Evolutionary conservation across 306 rosid genomes (phyloP).

Genomic region (Casuarina cunninghamiana): DNA sequence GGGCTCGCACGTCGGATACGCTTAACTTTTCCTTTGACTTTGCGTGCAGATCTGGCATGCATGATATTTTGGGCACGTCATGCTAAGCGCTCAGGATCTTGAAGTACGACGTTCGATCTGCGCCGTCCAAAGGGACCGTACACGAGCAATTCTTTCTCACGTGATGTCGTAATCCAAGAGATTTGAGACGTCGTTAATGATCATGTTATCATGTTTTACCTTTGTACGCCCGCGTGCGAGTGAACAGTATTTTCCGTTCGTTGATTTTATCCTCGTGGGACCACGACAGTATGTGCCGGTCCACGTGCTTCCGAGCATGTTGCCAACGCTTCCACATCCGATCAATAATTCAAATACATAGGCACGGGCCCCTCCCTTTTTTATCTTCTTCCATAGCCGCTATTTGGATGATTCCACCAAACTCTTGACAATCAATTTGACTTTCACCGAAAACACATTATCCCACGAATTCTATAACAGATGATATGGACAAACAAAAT

Average conservation of each 20-base stretch:
- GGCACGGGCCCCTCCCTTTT: no score
- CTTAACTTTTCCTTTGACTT: slow-evolving; percentile 23
- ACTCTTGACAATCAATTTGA: no score
- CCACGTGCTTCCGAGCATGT: slow-evolving; percentile 14
- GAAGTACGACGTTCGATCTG: slow-evolving; percentile 7
- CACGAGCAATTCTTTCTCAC: not conserved
- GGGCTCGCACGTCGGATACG: not conserved
- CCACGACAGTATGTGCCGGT: not conserved
- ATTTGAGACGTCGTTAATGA: slow-evolving; percentile 41
- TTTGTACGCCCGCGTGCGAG: slow-evolving; percentile 61
- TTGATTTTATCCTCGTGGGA: slow-evolving; percentile 25
- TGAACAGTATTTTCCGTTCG: slow-evolving; percentile 46
- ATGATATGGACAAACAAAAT: no score
- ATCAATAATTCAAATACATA: not conserved
- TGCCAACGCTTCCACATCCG: not conserved
- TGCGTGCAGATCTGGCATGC: slow-evolving; percentile 25
- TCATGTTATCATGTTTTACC: slow-evolving; percentile 53
- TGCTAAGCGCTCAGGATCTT: slow-evolving; percentile 24
- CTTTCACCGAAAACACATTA: no score
- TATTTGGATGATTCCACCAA: no score
- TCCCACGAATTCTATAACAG: no score
- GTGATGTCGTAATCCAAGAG: slow-evolving; percentile 25
- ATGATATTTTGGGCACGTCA: slow-evolving; percentile 18
- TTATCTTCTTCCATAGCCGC: no score
- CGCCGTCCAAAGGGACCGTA: slow-evolving; percentile 22